phyloP scores from a whole-genome alignment of 2,329 filamentous ascomycete species.

The Monilinia aucupariae region DNA sequence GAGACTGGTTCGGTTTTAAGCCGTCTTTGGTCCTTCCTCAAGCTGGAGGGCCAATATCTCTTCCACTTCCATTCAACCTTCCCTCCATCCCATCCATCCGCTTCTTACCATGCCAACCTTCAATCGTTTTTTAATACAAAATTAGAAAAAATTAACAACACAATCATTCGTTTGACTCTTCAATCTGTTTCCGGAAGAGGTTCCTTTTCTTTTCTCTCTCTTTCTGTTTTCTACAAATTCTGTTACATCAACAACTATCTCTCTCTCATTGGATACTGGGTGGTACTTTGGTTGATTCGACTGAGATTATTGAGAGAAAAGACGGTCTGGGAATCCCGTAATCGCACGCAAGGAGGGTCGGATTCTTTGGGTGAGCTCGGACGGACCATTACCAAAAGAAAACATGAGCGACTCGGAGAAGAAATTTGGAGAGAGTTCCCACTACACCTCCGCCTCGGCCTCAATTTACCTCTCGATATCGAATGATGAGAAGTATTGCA shows the following conservation, averaged over 20 bases:
- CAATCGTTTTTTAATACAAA: neutral
- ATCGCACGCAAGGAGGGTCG: neutral
- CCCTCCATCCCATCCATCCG: neutral
- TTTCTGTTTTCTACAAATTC: constrained; percentile 5
- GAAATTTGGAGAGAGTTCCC: neutral
- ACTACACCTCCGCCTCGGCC: neutral
- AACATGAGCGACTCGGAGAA: constrained; percentile 3
- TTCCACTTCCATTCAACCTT: neutral
- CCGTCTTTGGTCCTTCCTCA: constrained; percentile 1
- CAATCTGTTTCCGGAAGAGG: constrained; percentile 15
- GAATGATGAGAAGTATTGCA: constrained; percentile 11
- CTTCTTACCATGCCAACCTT: neutral
- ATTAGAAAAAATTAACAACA: neutral
- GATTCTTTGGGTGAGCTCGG: neutral
- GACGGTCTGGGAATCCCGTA: neutral
- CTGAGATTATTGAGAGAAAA: constrained; percentile 1
- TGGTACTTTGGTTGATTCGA: constrained; percentile 5
- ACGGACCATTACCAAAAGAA: neutral
- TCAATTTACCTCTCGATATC: constrained; percentile 3
- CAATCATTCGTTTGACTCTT: constrained; percentile 16
- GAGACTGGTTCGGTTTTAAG: neutral
- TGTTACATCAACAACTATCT: constrained; percentile 1
- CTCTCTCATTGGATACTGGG: constrained; percentile 15
- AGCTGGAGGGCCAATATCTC: neutral
- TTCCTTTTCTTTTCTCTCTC: constrained; percentile 9